These are phyloP conservation scores for Abelmoschus esculentus DNA, from an alignment of 345 rosid species.

Conservation along the genomic window DNA sequence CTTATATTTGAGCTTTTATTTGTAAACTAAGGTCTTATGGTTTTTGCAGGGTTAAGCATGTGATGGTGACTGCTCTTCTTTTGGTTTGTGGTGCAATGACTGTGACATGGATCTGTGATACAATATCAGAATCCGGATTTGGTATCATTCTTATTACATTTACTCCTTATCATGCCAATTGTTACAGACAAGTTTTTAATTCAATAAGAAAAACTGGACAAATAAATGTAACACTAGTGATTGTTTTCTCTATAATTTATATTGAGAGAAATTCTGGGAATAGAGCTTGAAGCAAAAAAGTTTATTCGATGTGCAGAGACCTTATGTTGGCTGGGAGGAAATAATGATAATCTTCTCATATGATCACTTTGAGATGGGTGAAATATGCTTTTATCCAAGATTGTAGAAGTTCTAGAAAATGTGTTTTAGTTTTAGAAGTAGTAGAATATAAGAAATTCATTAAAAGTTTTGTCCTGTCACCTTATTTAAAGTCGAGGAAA, in stretches of 20 bases:
- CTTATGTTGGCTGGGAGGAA: background rate
- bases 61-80: slow-evolving; percentile 63
- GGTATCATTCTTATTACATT: slow-evolving; percentile 35
- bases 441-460: background rate
- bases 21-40: background rate
- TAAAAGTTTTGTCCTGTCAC: background rate
- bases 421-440: background rate
- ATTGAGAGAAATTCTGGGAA: background rate
- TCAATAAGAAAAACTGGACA: background rate
- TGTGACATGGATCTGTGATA: slow-evolving; percentile 91
- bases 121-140: slow-evolving; percentile 89
- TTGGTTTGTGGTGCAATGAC: slow-evolving; percentile 95
- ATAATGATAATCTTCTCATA: background rate
- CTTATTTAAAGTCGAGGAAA: background rate
- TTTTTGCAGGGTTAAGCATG: slow-evolving; percentile 71
- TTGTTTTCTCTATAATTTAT: background rate
- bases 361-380: too few relatives aligned
- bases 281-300: background rate
- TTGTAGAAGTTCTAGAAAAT: background rate
- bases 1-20: background rate
- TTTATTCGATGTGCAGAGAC: background rate
- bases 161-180: background rate
- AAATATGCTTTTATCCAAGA: background rate
- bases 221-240: background rate
- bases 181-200: background rate